Conservation (phyloP, 306 rosid species). For the Ammopiptanthus mongolicus region DNA sequence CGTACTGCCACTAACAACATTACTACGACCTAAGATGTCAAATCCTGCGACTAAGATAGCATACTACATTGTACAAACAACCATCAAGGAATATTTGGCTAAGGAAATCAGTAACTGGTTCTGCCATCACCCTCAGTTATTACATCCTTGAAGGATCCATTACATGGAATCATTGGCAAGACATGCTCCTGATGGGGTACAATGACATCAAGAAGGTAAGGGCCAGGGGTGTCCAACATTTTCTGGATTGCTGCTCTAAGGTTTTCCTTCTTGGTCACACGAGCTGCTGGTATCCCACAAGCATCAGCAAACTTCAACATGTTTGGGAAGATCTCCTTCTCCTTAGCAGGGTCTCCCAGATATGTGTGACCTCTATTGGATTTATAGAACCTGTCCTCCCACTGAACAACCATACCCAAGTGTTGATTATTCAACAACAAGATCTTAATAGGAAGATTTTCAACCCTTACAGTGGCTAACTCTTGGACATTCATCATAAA, state of each 20-base stretch:
- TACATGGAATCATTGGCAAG: conserved; percentile 92
- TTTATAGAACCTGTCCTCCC: conserved; percentile 94
- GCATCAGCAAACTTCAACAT: conserved; percentile 84
- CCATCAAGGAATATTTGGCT: neutral
- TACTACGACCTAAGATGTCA: neutral
- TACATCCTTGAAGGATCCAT: conserved; percentile 81
- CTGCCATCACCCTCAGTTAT: conserved; percentile 92
- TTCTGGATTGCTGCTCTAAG: conserved; percentile 65
- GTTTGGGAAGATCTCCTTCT: conserved; percentile 66
- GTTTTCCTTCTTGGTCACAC: conserved; percentile 59
- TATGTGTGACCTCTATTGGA: conserved; percentile 78
- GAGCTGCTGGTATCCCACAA: conserved; percentile 71
- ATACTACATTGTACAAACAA: conserved; percentile 26
- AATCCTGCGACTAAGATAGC: neutral
- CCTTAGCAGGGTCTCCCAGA: conserved; percentile 67
- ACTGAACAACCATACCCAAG: conserved; percentile 92
- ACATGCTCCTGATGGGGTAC: conserved; percentile 97
- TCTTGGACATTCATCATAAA: conserved; percentile 89
- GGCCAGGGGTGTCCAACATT: conserved; percentile 89
- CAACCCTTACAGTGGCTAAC: conserved; percentile 64
- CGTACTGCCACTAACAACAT: neutral
- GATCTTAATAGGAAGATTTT: conserved; percentile 78
- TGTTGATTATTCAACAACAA: conserved; percentile 82
- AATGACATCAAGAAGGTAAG: conserved; percentile 77
- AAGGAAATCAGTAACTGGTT: conserved; percentile 31